Conservation (phyloP, 2,329 filamentous ascomycete species). For the Penicillium palitans region DNA sequence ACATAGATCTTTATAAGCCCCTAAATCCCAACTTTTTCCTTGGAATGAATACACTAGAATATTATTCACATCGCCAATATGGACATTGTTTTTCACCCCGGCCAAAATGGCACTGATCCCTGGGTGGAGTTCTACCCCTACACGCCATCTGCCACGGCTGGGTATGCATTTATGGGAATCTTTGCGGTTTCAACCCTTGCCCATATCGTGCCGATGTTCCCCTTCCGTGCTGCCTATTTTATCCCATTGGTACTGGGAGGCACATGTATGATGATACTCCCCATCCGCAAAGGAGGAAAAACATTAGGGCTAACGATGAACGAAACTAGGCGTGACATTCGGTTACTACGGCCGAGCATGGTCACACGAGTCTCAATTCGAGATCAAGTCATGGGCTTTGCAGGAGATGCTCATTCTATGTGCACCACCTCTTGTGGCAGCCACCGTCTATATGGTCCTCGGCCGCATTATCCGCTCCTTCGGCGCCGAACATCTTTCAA, state of each 20-base stretch:
- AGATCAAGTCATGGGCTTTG: conserved; percentile 35
- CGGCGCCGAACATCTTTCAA: conserved; percentile 37
- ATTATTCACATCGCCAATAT: conserved; percentile 14
- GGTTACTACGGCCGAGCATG: conserved; percentile 41
- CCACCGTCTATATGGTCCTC: conserved; percentile 42
- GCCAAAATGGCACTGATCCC: conserved; percentile 32
- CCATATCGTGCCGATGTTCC: conserved; percentile 36
- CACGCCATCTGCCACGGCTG: conserved; percentile 36
- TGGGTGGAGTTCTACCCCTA: conserved; percentile 42
- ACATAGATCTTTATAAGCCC: background rate
- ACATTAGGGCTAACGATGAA: background rate
- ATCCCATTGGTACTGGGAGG: conserved; percentile 41
- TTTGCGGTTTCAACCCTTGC: conserved; percentile 34
- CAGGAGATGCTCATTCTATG: conserved; percentile 44
- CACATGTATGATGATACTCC: conserved; percentile 31
- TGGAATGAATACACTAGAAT: background rate
- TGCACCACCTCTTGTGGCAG: conserved; percentile 44
- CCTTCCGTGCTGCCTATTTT: conserved; percentile 38
- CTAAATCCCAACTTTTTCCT: background rate
- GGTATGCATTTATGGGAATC: conserved; percentile 38
- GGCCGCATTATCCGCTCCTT: conserved; percentile 41
- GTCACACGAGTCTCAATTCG: conserved; percentile 31
- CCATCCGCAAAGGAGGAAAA: background rate
- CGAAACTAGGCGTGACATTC: conserved; percentile 34
- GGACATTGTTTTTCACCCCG: conserved; percentile 36